Evolutionary conservation across 805 yeast genomes (phyloP).

Genomic region (Scheffersomyces lignosus): DNA sequence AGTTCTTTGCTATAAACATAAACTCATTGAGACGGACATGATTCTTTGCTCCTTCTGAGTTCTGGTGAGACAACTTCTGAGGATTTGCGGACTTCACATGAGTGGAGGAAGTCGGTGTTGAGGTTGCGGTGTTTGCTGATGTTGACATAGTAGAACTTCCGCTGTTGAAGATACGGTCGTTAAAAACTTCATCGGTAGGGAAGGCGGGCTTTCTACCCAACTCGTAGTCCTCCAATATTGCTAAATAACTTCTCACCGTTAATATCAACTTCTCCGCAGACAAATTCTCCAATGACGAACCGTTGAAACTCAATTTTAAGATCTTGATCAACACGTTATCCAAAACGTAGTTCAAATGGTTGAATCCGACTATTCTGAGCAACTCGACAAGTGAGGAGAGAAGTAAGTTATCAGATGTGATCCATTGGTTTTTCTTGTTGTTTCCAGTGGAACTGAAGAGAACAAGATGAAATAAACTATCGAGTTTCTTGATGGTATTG

Average conservation of each 20-base stretch:
- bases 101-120: too few relatives aligned
- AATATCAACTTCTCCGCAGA: constrained; percentile 71
- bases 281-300: constrained; percentile 56
- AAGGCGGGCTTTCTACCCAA: constrained; percentile 63
- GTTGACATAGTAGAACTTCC: too few relatives aligned
- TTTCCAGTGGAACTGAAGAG: constrained; percentile 43
- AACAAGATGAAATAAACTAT: constrained; percentile 55
- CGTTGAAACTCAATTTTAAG: constrained; percentile 60
- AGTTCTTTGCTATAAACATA: constrained; percentile 39
- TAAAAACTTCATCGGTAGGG: constrained; percentile 55
- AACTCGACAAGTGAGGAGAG: constrained; percentile 69
- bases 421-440: constrained; percentile 73
- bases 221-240: constrained; percentile 65
- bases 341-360: constrained; percentile 74
- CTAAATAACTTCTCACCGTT: constrained; percentile 68
- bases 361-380: constrained; percentile 74
- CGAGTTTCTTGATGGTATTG: constrained; percentile 79
- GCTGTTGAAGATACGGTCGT: constrained; percentile 1
- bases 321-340: constrained; percentile 78
- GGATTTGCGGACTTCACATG: background rate
- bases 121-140: too few relatives aligned
- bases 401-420: constrained; percentile 59
- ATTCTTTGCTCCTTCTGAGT: background rate
- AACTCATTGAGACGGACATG: constrained; percentile 26
- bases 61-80: background rate